Evolutionary conservation across 768 basidiomycete species (phyloP).

Genomic region (Mycena galericulata): DNA sequence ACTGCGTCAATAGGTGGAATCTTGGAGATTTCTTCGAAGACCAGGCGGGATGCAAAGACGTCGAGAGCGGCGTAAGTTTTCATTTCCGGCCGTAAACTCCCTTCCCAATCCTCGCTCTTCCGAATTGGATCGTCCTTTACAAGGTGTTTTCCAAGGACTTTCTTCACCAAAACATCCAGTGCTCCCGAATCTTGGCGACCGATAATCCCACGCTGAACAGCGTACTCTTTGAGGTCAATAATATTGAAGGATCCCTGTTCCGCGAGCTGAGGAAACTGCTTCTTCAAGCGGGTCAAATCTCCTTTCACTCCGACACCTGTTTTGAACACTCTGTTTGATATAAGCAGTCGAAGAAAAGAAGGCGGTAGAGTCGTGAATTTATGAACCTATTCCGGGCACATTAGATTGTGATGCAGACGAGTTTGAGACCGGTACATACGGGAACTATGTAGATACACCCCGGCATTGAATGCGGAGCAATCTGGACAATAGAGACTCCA

Average conservation of each 20-base stretch:
- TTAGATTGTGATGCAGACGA: too few species aligned
- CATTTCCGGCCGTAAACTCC: not conserved
- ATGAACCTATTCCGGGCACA: not conserved
- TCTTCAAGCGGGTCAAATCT: not conserved
- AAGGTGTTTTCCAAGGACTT: not conserved
- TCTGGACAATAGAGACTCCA: slow-evolving; percentile 35
- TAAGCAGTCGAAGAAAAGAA: not conserved
- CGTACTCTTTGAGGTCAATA: slow-evolving; percentile 1
- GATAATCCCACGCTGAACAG: not conserved
- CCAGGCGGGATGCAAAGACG: not conserved
- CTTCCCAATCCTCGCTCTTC: not conserved
- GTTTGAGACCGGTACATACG: not conserved
- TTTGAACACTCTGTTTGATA: not conserved
- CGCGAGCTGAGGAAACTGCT: not conserved
- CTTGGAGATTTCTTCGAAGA: not conserved
- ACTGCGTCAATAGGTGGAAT: not conserved
- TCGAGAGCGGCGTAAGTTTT: not conserved
- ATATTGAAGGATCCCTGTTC: not conserved
- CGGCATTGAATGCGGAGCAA: slow-evolving; percentile 31
- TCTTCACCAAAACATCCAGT: not conserved
- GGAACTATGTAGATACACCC: not conserved
- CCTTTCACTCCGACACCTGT: not conserved
- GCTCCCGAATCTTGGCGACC: not conserved
- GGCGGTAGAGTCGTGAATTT: not conserved
- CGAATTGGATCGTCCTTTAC: not conserved